Base-by-base conservation (phyloP, 805 yeast genomes). In the Suhomyces emberorum region DNA sequence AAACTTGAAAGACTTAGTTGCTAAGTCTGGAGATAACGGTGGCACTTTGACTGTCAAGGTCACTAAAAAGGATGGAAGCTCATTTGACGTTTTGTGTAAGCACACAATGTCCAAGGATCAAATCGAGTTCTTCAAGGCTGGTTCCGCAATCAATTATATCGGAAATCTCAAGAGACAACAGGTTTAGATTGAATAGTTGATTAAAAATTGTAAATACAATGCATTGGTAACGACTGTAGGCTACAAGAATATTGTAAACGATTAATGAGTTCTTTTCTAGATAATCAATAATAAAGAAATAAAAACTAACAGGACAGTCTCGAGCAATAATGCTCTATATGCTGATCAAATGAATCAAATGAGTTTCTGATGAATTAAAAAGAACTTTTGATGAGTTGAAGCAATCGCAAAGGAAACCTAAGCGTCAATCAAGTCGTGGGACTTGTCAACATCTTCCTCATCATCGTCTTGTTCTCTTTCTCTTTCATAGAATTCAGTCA, bases 91-190 rank as follows among this genome's bases (percentile, higher is more conserved):
- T 46, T 72, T 76, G 48, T 77, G 93, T 52, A 88, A 81, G 64
- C 98, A 93, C 65, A 91, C 98, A 32, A 89, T 93, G 98, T 88
- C 97, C 15, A 79, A 78, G 59, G 98, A 93, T 64, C 98, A 93
- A 72, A 72, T 93, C 37, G 95, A 85, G 46, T 93, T 91, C 69
- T 93, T 93, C 79, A 88, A 81, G 62, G 96, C 97, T 25, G 98
- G 98, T 36, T 85, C 95, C 37, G 98, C 98, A 21, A 88, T 93
- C 57, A 93, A 93, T 65, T 79, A 78, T 65, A 93, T 93, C 57
- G 91, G 95, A 48, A 73, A 77, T 50, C 61, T 66, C 58, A 58
- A 49, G 50, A 51, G 49, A 35, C 35, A 16, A 23, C 26, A 12
- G n/a, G n/a, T n/a, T n/a, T n/a, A n/a, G n/a, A n/a, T n/a, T n/a